These are phyloP conservation scores for Arabidopsis hybrid DNA, from an alignment of 441 rosid species.

Conservation along the genomic window DNA sequence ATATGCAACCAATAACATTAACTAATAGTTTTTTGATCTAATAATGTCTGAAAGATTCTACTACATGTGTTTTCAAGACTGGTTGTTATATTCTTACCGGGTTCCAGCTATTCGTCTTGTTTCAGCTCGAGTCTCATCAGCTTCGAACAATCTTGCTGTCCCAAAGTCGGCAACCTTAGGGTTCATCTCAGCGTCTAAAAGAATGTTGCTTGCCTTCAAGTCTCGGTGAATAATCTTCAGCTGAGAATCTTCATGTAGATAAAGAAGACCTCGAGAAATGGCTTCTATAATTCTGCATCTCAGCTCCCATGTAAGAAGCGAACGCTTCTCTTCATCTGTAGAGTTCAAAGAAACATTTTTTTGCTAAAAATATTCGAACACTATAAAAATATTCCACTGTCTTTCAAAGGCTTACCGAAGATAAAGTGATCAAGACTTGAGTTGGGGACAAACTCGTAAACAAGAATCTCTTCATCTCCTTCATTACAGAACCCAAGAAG, in stretches of 20 bases:
- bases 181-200: conserved; percentile 47
- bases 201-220: conserved; percentile 38
- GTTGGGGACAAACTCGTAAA: conserved; percentile 53
- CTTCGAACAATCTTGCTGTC: conserved; percentile 38
- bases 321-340: conserved; percentile 35
- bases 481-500: conserved; percentile 55
- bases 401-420: conserved; percentile 41
- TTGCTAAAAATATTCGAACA: not conserved
- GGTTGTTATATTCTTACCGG: not conserved
- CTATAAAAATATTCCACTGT: not conserved
- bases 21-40: too few species aligned
- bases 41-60: too few species aligned
- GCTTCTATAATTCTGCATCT: conserved; percentile 40
- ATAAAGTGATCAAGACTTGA: conserved; percentile 53
- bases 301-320: conserved; percentile 31
- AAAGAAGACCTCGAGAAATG: conserved; percentile 34
- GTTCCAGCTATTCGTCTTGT: conserved; percentile 21
- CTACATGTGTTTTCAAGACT: too few species aligned
- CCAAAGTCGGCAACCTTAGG: conserved; percentile 95
- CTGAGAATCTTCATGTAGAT: conserved; percentile 43
- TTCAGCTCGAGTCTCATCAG: conserved; percentile 32
- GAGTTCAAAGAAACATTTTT: not conserved
- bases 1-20: not conserved
- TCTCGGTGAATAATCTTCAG: conserved; percentile 38
- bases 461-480: conserved; percentile 48